Percentiles rank a stretch among this genome's conserved stretches.
Conservation (phyloP, 2,329 filamentous ascomycete species). For the Chrysosporium queenslandicum region DNA sequence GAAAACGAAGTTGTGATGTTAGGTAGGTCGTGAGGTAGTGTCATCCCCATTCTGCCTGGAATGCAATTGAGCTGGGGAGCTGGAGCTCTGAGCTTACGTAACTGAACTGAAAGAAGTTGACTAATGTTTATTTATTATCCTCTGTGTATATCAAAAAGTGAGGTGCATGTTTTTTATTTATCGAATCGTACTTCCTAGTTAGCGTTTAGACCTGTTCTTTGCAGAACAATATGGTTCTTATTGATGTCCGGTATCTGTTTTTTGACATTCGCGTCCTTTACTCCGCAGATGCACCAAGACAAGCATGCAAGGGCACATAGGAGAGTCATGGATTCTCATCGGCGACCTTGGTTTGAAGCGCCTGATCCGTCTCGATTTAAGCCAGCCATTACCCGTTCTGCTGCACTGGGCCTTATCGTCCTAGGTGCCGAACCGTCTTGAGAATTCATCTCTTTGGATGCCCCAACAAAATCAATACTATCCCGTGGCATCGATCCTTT, state of each 20-base stretch:
- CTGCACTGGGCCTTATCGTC: slow-evolving; percentile 17
- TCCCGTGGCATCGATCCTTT: slow-evolving; percentile 27
- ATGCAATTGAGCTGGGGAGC: not conserved
- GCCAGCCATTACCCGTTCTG: slow-evolving; percentile 22
- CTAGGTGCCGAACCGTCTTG: slow-evolving; percentile 16
- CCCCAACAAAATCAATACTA: slow-evolving; percentile 32
- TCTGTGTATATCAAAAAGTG: too few relatives aligned
- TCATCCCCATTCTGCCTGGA: slow-evolving; percentile 10
- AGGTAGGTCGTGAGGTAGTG: not conserved
- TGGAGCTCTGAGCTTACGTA: not conserved
- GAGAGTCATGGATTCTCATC: too few relatives aligned
- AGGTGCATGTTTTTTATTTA: too few relatives aligned
- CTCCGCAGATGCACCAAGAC: too few relatives aligned
- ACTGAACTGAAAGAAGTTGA: too few relatives aligned
- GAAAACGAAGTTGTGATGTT: not conserved
- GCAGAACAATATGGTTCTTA: too few relatives aligned
- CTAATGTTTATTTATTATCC: too few relatives aligned
- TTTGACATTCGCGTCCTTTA: too few relatives aligned
- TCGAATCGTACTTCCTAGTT: too few relatives aligned
- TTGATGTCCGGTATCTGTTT: too few relatives aligned
- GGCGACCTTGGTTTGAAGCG: slow-evolving; percentile 11
- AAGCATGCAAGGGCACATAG: too few relatives aligned
- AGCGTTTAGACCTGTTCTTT: too few relatives aligned
- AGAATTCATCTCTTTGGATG: slow-evolving; percentile 17
- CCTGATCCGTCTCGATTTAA: slow-evolving; percentile 18